phyloP scores from a whole-genome alignment of 2,329 filamentous ascomycete species.

The Lecanicillium sp. region DNA sequence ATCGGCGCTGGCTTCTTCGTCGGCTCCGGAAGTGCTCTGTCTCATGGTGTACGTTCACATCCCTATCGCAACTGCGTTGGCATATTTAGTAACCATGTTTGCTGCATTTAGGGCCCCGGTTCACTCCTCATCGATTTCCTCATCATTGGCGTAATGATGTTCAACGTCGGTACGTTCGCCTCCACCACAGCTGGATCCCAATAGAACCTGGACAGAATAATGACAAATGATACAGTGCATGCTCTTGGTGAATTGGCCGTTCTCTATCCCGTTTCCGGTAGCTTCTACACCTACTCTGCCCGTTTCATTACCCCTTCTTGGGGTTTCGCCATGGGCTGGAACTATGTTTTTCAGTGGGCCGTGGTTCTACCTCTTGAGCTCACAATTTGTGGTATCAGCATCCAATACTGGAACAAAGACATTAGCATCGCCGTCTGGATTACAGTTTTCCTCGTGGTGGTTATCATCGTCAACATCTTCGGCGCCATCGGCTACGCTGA shows the following conservation, averaged over 20 bases:
- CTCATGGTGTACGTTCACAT: slow-evolving; percentile 35
- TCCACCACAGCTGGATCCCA: not conserved
- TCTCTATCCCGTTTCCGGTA: slow-evolving; percentile 51
- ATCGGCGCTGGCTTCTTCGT: slow-evolving; percentile 60
- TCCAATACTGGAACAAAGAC: slow-evolving; percentile 41
- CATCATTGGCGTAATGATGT: slow-evolving; percentile 55
- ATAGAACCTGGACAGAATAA: not conserved
- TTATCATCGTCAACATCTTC: slow-evolving; percentile 50
- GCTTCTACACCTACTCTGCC: slow-evolving; percentile 51
- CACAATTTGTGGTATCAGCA: slow-evolving; percentile 43
- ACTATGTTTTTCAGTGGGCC: slow-evolving; percentile 41
- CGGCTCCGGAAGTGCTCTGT: slow-evolving; percentile 47
- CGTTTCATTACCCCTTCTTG: slow-evolving; percentile 54
- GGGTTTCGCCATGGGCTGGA: slow-evolving; percentile 47
- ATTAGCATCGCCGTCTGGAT: slow-evolving; percentile 48
- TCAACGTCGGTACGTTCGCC: slow-evolving; percentile 43
- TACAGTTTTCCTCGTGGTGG: slow-evolving; percentile 45
- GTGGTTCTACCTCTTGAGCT: slow-evolving; percentile 42
- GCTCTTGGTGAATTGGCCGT: slow-evolving; percentile 54
- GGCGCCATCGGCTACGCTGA: slow-evolving; percentile 51
- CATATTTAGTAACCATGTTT: not conserved
- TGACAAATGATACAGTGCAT: slow-evolving; percentile 35
- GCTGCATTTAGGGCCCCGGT: slow-evolving; percentile 34
- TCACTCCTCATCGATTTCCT: slow-evolving; percentile 43
- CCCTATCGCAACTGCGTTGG: not conserved